Evolutionary conservation across 1,139 yeast genomes (phyloP).

Genomic region (Diutina ranongensis): DNA sequence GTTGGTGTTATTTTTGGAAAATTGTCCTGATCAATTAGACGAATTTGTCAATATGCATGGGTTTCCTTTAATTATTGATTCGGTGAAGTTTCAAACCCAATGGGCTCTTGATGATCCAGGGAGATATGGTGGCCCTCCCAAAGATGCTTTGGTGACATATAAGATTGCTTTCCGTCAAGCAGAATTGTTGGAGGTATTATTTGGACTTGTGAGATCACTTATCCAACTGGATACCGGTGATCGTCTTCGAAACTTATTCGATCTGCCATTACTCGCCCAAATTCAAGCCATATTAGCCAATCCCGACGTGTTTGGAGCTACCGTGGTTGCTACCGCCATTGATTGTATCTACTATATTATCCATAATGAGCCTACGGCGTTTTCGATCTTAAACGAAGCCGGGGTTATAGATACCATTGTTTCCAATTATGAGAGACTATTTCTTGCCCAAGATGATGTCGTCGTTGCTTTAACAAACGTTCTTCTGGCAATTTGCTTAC

Average conservation of each 20-base stretch:
- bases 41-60: constrained; percentile 64
- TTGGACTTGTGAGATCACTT: constrained; percentile 55
- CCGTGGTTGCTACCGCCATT: constrained; percentile 51
- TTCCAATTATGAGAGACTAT: constrained; percentile 37
- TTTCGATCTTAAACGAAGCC: constrained; percentile 69
- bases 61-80: constrained; percentile 45
- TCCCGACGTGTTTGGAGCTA: constrained; percentile 56
- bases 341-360: constrained; percentile 63
- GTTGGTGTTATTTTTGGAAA: constrained; percentile 40
- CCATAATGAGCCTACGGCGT: constrained; percentile 89
- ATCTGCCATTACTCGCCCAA: constrained; percentile 60
- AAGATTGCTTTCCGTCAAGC: constrained; percentile 56
- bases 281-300: constrained; percentile 50
- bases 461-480: constrained; percentile 60
- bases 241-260: constrained; percentile 73
- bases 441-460: constrained; percentile 49
- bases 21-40: constrained; percentile 35
- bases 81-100: constrained; percentile 57
- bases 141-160: constrained; percentile 35
- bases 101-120: constrained; percentile 48
- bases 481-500: constrained; percentile 75
- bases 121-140: constrained; percentile 42
- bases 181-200: constrained; percentile 39
- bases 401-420: constrained; percentile 58
- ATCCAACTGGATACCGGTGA: constrained; percentile 73